Evolutionary conservation across 164 flowering plant genomes (phyloP).

Genomic region (Cinnamomum chago): DNA sequence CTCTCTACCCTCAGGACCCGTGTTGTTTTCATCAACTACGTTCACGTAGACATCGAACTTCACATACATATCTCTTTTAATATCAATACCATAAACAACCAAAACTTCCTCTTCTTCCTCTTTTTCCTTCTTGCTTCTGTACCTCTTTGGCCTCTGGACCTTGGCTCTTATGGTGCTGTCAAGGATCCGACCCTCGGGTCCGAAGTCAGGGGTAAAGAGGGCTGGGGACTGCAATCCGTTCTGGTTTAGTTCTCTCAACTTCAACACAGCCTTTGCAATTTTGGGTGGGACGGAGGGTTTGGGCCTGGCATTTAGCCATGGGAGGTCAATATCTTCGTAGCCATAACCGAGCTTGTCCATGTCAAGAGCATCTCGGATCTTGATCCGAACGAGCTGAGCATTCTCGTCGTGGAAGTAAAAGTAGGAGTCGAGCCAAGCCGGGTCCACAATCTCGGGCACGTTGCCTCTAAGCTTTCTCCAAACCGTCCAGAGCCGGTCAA

Average conservation of each 20-base stretch:
- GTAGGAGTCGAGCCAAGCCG: conserved; percentile 8
- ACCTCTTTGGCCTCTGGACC: conserved; percentile 8
- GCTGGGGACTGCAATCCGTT: not conserved
- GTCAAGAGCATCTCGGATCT: conserved; percentile 19
- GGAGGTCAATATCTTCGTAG: conserved; percentile 12
- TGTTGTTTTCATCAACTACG: conserved; percentile 14
- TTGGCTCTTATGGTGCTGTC: conserved; percentile 15
- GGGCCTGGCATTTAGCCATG: conserved; percentile 28
- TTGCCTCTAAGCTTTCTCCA: not conserved
- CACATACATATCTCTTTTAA: conserved; percentile 22
- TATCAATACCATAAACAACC: conserved; percentile 19
- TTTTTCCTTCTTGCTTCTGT: conserved; percentile 1
- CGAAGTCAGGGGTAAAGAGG: conserved; percentile 3
- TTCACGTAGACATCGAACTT: conserved; percentile 29
- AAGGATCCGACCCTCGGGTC: conserved; percentile 13
- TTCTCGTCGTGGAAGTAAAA: conserved; percentile 16
- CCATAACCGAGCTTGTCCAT: conserved; percentile 20
- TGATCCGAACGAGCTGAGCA: conserved; percentile 12
- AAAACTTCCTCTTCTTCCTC: conserved; percentile 14
- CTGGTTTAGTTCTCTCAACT: conserved; percentile 9
- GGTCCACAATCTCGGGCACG: not conserved
- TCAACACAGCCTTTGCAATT: conserved; percentile 19
- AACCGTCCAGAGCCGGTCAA: conserved; percentile 8
- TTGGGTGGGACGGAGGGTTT: conserved; percentile 23
- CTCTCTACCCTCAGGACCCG: conserved; percentile 24